Evolutionary conservation across 345 rosid species (phyloP).

Genomic region (Carallia brachiata): DNA sequence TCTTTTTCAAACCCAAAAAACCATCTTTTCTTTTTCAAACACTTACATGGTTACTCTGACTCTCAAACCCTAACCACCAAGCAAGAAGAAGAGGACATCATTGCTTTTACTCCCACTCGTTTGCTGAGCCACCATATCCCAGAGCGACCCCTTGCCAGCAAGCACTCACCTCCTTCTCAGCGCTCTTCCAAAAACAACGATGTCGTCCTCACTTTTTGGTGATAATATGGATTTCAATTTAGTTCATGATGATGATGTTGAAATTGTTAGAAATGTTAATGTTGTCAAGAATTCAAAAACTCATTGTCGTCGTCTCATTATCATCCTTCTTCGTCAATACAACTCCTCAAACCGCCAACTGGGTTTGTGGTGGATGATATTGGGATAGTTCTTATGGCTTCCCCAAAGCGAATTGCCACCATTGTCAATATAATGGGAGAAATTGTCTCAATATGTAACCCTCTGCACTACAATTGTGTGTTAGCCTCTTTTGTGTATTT

Average conservation of each 20-base stretch:
- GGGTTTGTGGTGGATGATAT: slow-evolving; percentile 74
- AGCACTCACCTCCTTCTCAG: slow-evolving; percentile 29
- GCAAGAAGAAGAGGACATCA: not conserved
- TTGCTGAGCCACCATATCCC: slow-evolving; percentile 57
- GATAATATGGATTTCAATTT: too few relatives aligned
- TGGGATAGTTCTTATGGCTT: slow-evolving; percentile 78
- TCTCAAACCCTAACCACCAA: slow-evolving; percentile 20
- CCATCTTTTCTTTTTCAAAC: slow-evolving; percentile 19
- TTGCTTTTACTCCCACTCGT: slow-evolving; percentile 21
- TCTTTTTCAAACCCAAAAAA: not conserved
- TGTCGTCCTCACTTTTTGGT: too few relatives aligned
- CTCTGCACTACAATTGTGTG: too few relatives aligned
- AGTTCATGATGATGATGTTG: slow-evolving; percentile 21
- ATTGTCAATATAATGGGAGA: slow-evolving; percentile 46
- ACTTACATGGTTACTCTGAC: slow-evolving; percentile 24
- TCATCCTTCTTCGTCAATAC: slow-evolving; percentile 27
- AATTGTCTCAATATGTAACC: too few relatives aligned
- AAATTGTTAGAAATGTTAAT: slow-evolving; percentile 21
- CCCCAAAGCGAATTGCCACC: slow-evolving; percentile 66
- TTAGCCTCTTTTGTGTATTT: too few relatives aligned
- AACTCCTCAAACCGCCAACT: slow-evolving; percentile 85
- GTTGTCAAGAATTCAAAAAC: not conserved
- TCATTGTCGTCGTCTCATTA: slow-evolving; percentile 9
- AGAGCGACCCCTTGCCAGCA: slow-evolving; percentile 41
- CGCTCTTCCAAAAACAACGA: slow-evolving; percentile 23